phyloP scores from a whole-genome alignment of 805 yeast genomes.

The Debaryomyces maramus region DNA sequence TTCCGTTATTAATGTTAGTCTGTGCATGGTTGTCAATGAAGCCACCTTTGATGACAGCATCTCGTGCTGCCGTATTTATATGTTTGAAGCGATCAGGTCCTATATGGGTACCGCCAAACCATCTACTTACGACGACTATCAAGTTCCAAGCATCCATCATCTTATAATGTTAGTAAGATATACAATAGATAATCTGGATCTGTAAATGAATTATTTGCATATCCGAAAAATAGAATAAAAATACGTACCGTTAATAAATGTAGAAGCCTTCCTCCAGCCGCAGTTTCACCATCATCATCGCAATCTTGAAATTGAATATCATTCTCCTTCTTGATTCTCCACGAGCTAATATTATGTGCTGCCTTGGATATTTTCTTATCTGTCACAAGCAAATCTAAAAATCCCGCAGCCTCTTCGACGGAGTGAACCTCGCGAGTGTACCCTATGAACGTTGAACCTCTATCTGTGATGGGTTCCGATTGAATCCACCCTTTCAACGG shows the following conservation, averaged over 20 bases:
- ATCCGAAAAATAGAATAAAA: background rate
- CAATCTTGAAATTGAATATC: conserved; percentile 75
- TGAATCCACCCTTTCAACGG: conserved; percentile 71
- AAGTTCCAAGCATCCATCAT: conserved; percentile 81
- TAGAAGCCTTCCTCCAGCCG: conserved; percentile 86
- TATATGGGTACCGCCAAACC: conserved; percentile 90
- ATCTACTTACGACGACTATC: conserved; percentile 81
- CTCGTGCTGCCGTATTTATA: conserved; percentile 85
- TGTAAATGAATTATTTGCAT: too few relatives aligned
- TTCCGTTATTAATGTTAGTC: conserved; percentile 18
- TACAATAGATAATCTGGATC: background rate
- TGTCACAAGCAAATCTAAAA: conserved; percentile 50
- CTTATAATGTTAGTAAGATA: conserved; percentile 28
- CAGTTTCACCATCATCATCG: conserved; percentile 97
- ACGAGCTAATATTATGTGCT: conserved; percentile 81
- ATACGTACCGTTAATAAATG: conserved; percentile 64
- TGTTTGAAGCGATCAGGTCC: conserved; percentile 96
- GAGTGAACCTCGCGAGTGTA: conserved; percentile 63
- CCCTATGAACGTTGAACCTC: conserved; percentile 85
- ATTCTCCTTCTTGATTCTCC: conserved; percentile 63
- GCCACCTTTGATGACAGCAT: conserved; percentile 70
- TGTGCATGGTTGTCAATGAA: conserved; percentile 32
- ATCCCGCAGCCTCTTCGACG: conserved; percentile 64
- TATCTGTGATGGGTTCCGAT: conserved; percentile 76
- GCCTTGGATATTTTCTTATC: conserved; percentile 72